These are phyloP conservation scores for Penicillium sp. DNA, from an alignment of 2,329 filamentous ascomycete genomes.

Conservation along the genomic window DNA sequence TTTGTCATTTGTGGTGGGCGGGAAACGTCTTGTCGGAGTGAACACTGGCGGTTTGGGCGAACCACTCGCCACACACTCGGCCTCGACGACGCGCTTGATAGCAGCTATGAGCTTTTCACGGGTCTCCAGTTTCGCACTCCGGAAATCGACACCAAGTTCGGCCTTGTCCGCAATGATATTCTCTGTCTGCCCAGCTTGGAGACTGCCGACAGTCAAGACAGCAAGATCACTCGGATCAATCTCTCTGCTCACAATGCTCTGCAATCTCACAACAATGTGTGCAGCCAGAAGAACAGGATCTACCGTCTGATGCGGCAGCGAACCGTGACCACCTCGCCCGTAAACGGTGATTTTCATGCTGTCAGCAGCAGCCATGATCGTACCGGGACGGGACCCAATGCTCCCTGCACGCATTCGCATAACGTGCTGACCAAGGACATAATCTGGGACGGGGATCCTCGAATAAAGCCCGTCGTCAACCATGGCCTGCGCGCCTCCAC, in stretches of 20 bases:
- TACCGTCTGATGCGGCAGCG: constrained; percentile 52
- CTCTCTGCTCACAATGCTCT: constrained; percentile 56
- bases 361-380: constrained; percentile 45
- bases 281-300: constrained; percentile 58
- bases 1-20: constrained; percentile 52
- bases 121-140: constrained; percentile 45
- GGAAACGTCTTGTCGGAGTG: constrained; percentile 48
- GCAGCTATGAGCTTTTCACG: constrained; percentile 47
- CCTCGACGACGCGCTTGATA: constrained; percentile 53
- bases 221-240: constrained; percentile 50
- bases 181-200: constrained; percentile 57
- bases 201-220: constrained; percentile 55
- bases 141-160: constrained; percentile 53
- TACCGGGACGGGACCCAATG: constrained; percentile 37
- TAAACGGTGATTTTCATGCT: constrained; percentile 52
- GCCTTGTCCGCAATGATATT: constrained; percentile 58
- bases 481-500: constrained; percentile 60
- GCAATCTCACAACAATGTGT: constrained; percentile 54
- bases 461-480: constrained; percentile 55
- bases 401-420: constrained; percentile 44
- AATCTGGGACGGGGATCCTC: constrained; percentile 52
- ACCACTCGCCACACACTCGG: constrained; percentile 51
- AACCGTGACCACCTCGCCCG: constrained; percentile 57
- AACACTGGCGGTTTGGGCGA: constrained; percentile 48
- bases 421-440: constrained; percentile 56